Percentiles rank a stretch among this genome's conserved stretches.
These are phyloP conservation scores for Bruguiera gymnorhiza DNA, from an alignment of 345 rosid species.

Conservation along the genomic window DNA sequence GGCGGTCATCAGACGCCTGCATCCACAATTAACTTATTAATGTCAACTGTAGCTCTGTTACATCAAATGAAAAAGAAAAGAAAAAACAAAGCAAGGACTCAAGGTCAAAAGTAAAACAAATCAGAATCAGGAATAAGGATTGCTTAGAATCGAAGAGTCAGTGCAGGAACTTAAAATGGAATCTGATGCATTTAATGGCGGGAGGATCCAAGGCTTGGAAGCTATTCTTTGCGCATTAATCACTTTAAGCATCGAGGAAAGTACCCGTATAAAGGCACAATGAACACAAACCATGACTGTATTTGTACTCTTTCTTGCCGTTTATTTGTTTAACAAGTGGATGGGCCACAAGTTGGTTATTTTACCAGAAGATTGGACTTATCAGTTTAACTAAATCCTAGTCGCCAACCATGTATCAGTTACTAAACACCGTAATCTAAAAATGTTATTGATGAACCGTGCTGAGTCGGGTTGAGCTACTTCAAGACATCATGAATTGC, in stretches of 20 bases:
- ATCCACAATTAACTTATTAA: no score
- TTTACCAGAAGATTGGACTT: no score
- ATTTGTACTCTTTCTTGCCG: neutral
- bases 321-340: no score
- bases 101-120: neutral
- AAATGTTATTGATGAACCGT: no score
- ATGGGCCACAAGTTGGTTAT: no score
- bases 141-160: neutral
- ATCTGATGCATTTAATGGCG: neutral
- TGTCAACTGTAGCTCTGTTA: neutral
- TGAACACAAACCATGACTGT: neutral
- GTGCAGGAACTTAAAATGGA: neutral
- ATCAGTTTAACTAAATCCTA: no score
- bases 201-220: neutral
- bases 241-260: constrained; percentile 5
- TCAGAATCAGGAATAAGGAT: neutral
- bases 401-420: no score
- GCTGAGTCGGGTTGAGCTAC: no score
- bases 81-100: neutral
- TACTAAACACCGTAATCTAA: no score
- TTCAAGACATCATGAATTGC: no score
- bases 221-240: constrained; percentile 9
- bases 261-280: neutral
- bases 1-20: no score
- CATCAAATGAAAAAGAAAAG: neutral